phyloP scores from a whole-genome alignment of 139 green algal species.

The Coccomyxa sp. region DNA sequence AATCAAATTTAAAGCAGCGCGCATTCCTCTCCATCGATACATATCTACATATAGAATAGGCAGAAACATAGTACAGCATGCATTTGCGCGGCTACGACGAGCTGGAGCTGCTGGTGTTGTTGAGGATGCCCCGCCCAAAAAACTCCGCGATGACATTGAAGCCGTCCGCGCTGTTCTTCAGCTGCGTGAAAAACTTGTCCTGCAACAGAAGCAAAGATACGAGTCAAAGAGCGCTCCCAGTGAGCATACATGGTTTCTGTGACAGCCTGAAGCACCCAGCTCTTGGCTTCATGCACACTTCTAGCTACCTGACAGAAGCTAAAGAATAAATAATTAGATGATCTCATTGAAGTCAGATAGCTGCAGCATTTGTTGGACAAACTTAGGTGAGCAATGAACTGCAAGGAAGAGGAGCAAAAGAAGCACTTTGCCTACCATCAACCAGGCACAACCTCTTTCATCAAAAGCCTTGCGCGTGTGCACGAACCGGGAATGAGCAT shows the following conservation, averaged over 20 bases:
- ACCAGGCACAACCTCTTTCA: too few species aligned
- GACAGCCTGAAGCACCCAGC: background rate
- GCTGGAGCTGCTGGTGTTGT: constrained; percentile 18
- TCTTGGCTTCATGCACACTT: constrained; percentile 1
- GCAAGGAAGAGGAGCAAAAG: too few species aligned
- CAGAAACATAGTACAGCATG: background rate
- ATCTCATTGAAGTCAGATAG: too few species aligned
- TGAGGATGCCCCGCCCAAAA: constrained; percentile 83
- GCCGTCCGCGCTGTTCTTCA: constrained; percentile 71
- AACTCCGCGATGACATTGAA: constrained; percentile 86
- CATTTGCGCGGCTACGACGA: background rate
- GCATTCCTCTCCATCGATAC: background rate
- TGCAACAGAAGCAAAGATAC: constrained; percentile 29
- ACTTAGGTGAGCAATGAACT: too few species aligned
- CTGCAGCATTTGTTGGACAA: too few species aligned
- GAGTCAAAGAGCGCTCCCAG: background rate
- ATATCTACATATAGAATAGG: background rate
- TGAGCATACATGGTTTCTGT: constrained; percentile 1
- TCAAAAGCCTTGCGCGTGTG: too few species aligned
- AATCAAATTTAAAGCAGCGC: background rate
- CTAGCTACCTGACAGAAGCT: too few species aligned
- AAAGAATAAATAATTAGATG: too few species aligned
- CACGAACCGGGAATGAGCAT: too few species aligned
- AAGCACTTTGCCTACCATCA: too few species aligned
- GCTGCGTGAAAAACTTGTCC: constrained; percentile 91